Conservation (phyloP, 1,284 basidiomycete genomes). For the Tilletia setariae region DNA sequence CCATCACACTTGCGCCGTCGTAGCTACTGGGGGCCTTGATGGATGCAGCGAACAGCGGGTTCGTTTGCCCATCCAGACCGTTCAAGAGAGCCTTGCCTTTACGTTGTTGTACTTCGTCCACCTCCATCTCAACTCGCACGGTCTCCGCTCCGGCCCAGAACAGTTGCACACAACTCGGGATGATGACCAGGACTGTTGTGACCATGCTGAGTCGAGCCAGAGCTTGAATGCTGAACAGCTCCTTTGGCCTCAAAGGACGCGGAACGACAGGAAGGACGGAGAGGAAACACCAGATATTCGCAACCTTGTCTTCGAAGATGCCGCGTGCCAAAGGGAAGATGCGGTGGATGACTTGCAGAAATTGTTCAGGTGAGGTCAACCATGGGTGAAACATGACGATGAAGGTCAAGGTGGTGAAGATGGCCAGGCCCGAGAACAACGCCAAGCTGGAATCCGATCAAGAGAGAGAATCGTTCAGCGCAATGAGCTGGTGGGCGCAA, state of each 20-base stretch:
- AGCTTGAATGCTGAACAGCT: constrained; percentile 29
- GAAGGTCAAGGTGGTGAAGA: constrained; percentile 61
- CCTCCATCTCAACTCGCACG: constrained; percentile 45
- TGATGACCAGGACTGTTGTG: constrained; percentile 52
- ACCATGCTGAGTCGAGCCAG: constrained; percentile 54
- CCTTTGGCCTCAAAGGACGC: constrained; percentile 35
- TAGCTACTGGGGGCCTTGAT: not conserved
- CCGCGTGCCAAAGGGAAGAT: constrained; percentile 88
- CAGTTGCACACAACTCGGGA: constrained; percentile 44
- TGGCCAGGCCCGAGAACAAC: constrained; percentile 69
- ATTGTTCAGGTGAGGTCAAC: constrained; percentile 63
- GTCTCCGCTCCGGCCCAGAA: constrained; percentile 43
- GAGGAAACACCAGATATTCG: constrained; percentile 75
- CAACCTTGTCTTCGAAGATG: constrained; percentile 92
- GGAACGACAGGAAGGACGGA: constrained; percentile 42
- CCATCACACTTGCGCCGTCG: constrained; percentile 4
- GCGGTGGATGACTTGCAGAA: constrained; percentile 66
- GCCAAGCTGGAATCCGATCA: constrained; percentile 57
- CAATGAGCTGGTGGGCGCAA: too few relatives aligned
- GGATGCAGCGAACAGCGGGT: not conserved
- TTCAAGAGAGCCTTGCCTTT: not conserved
- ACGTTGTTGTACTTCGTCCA: constrained; percentile 24
- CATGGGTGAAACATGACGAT: constrained; percentile 71
- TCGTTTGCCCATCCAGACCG: not conserved
- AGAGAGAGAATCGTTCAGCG: not conserved